Evolutionary conservation across 768 basidiomycete species (phyloP).

Genomic region (Bullera alba): DNA sequence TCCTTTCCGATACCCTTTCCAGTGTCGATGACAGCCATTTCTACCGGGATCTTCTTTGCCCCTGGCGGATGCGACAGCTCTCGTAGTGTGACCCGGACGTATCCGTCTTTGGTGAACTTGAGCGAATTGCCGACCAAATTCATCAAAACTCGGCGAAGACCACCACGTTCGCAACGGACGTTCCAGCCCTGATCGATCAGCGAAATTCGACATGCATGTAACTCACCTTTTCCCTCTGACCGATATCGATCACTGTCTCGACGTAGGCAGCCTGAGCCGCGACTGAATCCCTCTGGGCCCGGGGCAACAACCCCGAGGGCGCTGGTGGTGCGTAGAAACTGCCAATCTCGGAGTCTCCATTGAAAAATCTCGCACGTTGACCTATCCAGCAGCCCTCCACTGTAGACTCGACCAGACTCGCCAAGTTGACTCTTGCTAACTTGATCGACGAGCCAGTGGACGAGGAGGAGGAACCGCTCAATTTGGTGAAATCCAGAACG

Average conservation of each 20-base stretch:
- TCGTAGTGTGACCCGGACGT: slow-evolving; percentile 74
- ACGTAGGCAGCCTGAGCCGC: slow-evolving; percentile 52
- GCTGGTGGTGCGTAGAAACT: slow-evolving; percentile 84
- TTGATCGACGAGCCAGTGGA: slow-evolving; percentile 53
- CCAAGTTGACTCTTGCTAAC: slow-evolving; percentile 51
- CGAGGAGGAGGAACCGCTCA: slow-evolving; percentile 75
- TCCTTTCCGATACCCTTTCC: slow-evolving; percentile 94
- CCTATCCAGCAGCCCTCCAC: slow-evolving; percentile 94
- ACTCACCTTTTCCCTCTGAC: slow-evolving; percentile 60
- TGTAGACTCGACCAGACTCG: slow-evolving; percentile 41
- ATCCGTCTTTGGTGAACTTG: slow-evolving; percentile 88
- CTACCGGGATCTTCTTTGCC: slow-evolving; percentile 59
- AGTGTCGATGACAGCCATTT: slow-evolving; percentile 77
- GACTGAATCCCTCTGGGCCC: slow-evolving; percentile 42
- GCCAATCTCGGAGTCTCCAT: slow-evolving; percentile 73
- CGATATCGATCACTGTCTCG: slow-evolving; percentile 84
- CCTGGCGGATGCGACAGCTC: slow-evolving; percentile 58
- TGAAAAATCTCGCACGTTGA: slow-evolving; percentile 67
- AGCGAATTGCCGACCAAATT: slow-evolving; percentile 90
- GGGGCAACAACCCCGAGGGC: slow-evolving; percentile 44
- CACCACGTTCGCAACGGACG: slow-evolving; percentile 82
- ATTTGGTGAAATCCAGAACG: slow-evolving; percentile 90
- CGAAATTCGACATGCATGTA: neutral
- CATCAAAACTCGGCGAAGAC: slow-evolving; percentile 84
- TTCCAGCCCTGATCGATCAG: slow-evolving; percentile 62